Percentiles rank a stretch among this genome's conserved stretches.
Conservation (phyloP, 1,284 basidiomycete genomes). For the Amylostereum areolatum region DNA sequence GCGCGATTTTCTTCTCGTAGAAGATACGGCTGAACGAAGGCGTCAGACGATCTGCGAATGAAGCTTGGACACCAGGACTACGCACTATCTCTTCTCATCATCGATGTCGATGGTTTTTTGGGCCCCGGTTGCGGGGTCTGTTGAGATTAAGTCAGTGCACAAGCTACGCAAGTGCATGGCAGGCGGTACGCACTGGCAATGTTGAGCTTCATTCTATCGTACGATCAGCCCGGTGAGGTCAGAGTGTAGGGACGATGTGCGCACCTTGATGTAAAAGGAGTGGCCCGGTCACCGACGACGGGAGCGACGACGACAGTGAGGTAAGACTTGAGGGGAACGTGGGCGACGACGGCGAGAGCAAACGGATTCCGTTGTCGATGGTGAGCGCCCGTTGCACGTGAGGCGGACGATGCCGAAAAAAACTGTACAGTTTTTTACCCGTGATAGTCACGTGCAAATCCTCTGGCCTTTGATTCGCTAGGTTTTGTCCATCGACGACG, state of each 20-base stretch:
- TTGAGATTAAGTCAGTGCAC: constrained; percentile 10
- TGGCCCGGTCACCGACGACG: constrained; percentile 31
- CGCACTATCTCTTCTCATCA: constrained; percentile 86
- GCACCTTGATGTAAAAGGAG: constrained; percentile 20
- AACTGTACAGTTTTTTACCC: background rate
- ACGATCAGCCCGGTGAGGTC: constrained; percentile 9
- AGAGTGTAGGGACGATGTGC: constrained; percentile 1
- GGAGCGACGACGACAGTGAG: constrained; percentile 29
- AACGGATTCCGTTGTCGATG: no score
- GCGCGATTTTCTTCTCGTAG: constrained; percentile 94
- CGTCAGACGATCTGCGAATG: no score
- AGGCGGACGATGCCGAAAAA: background rate
- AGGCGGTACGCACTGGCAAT: constrained; percentile 74
- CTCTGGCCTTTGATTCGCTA: background rate
- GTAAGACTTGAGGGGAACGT: constrained; percentile 17
- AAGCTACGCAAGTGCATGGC: constrained; percentile 2
- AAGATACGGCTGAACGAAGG: constrained; percentile 85
- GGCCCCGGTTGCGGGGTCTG: constrained; percentile 91
- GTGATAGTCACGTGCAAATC: background rate
- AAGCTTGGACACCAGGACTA: no score
- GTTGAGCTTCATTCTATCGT: constrained; percentile 86
- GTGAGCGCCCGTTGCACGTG: background rate
- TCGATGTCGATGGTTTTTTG: constrained; percentile 97
- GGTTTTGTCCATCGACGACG: constrained; percentile 7
- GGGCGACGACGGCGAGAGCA: constrained; percentile 1